Evolutionary conservation across 768 basidiomycete genomes (phyloP), one percentile per base, ranked within the genome.

Genomic region (Pleurotus sapidus): DNA sequence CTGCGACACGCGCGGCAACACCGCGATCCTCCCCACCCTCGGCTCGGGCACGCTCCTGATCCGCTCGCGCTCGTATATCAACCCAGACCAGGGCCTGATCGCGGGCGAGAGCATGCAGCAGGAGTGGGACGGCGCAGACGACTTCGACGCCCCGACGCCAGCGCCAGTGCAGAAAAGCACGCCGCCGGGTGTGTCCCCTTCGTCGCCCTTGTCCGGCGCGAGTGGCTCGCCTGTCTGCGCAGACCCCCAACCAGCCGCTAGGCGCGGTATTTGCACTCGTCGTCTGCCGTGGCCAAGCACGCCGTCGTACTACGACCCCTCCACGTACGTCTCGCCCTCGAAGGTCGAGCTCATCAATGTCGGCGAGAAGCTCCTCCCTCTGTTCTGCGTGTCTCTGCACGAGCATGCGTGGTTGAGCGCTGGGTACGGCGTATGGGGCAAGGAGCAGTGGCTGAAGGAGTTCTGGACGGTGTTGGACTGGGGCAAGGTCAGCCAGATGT

Each of bases 361-460:
- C n/a, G 88, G 87, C 30, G 78, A 81, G 30, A 72, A 74, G 12
- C 70, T 95, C 40, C 85, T 77, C 66, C 93, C 93, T 18, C 68
- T 95, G 55, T 86, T 93, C 69, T 91, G 89, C 60, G 66, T 94
- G 50, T 85, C 86, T 43, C 82, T 91, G 4, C 83, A 93, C 63
- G 92, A 94, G 69, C 93, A 93, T 62, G 87, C 88, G 24, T 96
- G 93, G 91, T 77, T 96, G 65, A 77, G 78, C 49, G 87, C 89
- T 18, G 91, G 89, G 39, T 93, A 88, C 61, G 93, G 93, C 4
- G 82, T 96, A 4, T 94, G 91, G 91, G 93, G 94, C 23, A 91
- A 92, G 72, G 92, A 95, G 68, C 81, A 81, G 63, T 96, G 93
- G 80, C 67, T 95, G 67, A 83, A 79, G 64, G 80, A 86, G 66